Conservation (phyloP, 208 protist genomes). For the Leishmania tarentolae region DNA sequence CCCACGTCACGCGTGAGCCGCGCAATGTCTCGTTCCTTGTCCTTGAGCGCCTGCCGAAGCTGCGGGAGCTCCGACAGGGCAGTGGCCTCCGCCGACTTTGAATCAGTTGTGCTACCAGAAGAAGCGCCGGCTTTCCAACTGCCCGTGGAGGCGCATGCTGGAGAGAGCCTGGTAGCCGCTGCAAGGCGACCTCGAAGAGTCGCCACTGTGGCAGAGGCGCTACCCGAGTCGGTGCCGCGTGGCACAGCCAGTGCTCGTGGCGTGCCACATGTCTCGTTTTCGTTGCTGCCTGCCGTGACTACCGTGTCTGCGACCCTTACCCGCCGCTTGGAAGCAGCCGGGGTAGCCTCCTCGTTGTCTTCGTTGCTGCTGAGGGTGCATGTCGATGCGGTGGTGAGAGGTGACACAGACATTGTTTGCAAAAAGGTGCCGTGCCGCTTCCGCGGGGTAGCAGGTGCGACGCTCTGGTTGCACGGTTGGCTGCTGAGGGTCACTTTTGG, state of each 20-base stretch:
- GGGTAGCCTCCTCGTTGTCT: neutral
- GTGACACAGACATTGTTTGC: neutral
- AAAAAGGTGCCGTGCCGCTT: neutral
- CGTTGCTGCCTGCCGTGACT: no score
- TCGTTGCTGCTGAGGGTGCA: neutral
- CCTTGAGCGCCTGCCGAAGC: conserved; percentile 10
- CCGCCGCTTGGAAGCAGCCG: neutral
- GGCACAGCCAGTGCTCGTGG: neutral
- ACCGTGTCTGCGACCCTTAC: neutral
- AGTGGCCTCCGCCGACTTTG: conserved; percentile 5
- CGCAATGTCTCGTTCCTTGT: conserved; percentile 21
- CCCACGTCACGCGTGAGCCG: conserved; percentile 2
- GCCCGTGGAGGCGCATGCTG: neutral
- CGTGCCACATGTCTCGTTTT: neutral
- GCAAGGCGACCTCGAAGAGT: conserved; percentile 11
- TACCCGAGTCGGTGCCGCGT: neutral
- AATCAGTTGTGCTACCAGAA: neutral
- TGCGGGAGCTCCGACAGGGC: conserved; percentile 7
- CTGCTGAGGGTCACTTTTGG: no score
- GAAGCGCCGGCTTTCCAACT: neutral
- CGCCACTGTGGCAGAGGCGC: neutral
- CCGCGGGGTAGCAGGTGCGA: neutral
- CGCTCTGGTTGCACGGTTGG: neutral
- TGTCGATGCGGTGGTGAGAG: neutral
- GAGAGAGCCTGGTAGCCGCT: neutral